Evolutionary conservation across 208 protist species (phyloP).

Genomic region (Wallacemonas sp.): DNA sequence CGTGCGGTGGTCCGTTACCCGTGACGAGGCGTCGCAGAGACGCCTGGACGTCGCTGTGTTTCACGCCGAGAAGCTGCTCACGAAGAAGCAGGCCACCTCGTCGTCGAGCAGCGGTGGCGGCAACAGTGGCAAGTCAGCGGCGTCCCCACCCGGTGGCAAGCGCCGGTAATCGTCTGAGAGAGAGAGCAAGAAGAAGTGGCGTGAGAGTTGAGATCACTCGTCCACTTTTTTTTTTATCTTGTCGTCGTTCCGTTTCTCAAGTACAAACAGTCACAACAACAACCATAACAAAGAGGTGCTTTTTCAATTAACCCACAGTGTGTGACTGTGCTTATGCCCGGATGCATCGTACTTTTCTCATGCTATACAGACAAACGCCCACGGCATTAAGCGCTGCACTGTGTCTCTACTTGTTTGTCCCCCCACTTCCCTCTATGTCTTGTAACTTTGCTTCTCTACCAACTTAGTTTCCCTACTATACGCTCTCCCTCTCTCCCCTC

Average conservation of each 20-base stretch:
- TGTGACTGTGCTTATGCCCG: no score
- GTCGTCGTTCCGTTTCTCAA: background rate
- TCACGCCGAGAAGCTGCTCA: constrained; percentile 33
- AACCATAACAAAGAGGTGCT: constrained; percentile 4
- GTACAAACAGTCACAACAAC: constrained; percentile 18
- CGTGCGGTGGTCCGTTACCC: constrained; percentile 40
- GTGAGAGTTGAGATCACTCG: no score
- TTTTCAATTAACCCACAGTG: constrained; percentile 15
- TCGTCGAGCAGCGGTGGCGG: background rate
- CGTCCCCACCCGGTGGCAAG: background rate
- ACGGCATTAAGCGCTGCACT: no score
- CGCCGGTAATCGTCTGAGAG: background rate
- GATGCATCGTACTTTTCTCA: no score
- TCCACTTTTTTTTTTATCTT: constrained; percentile 24
- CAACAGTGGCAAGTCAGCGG: background rate
- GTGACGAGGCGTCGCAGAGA: constrained; percentile 20
- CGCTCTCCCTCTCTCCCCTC: no score
- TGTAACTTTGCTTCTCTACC: no score
- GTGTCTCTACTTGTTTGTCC: no score
- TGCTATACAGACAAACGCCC: no score
- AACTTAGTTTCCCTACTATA: no score
- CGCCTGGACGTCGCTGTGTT: constrained; percentile 44
- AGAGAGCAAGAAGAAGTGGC: background rate
- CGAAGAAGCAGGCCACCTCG: constrained; percentile 6
- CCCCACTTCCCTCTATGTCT: no score